Evolutionary conservation across 208 protist species (phyloP).

Genomic region (Jaenimonas drosophilae): DNA sequence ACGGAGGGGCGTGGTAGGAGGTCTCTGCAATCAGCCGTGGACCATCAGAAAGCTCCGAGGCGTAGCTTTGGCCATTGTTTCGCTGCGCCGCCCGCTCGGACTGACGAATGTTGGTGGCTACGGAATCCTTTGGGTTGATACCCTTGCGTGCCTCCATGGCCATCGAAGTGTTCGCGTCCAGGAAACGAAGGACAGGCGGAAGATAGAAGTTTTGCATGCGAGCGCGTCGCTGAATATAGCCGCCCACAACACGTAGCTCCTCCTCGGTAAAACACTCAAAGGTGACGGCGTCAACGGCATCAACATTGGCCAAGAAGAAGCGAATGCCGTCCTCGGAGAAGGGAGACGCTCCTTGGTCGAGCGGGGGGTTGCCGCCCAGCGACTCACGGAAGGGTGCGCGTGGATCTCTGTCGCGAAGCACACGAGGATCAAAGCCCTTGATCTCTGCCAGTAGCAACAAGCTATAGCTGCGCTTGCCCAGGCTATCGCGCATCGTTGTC

Average conservation of each 20-base stretch:
- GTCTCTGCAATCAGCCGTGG: too few relatives aligned
- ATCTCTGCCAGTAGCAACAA: constrained; percentile 34
- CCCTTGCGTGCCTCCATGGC: not conserved
- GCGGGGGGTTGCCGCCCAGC: constrained; percentile 5
- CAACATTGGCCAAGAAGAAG: constrained; percentile 43
- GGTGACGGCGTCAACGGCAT: constrained; percentile 18
- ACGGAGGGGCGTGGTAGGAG: too few relatives aligned
- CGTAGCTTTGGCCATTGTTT: not conserved
- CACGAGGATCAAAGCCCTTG: constrained; percentile 18
- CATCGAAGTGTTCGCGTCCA: too few relatives aligned
- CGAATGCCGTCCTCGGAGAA: constrained; percentile 17
- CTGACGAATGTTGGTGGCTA: not conserved
- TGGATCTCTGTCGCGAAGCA: constrained; percentile 5
- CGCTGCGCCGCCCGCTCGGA: not conserved
- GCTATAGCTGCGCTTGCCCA: constrained; percentile 32
- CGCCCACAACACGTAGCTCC: constrained; percentile 32
- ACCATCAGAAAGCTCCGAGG: too few relatives aligned
- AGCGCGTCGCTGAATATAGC: constrained; percentile 15
- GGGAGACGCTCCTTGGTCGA: constrained; percentile 6
- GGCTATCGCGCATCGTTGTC: constrained; percentile 8
- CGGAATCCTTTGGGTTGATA: not conserved
- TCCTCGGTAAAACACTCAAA: constrained; percentile 43
- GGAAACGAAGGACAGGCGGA: constrained; percentile 42
- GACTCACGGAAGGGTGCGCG: constrained; percentile 13
- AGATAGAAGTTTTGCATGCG: constrained; percentile 9